A percentile compares a stretch with the other conserved stretches of the same genome.
Evolutionary conservation across 768 basidiomycete species (phyloP).

Genomic region (Leccinum pellstonianum): DNA sequence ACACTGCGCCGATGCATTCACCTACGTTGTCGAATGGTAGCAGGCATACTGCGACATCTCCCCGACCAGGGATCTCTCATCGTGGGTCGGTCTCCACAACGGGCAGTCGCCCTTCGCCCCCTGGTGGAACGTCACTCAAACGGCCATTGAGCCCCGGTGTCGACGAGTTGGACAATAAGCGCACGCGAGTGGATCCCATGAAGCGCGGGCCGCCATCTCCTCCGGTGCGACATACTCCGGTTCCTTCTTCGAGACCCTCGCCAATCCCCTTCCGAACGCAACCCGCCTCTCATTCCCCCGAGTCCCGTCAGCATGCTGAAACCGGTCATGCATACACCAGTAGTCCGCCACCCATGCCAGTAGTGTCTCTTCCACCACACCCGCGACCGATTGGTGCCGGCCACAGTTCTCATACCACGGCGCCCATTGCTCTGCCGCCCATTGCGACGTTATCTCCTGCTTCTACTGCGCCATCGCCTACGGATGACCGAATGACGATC

Average conservation of each 20-base stretch:
- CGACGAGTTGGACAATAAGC: slow-evolving; percentile 63
- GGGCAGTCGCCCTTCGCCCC: slow-evolving; percentile 52
- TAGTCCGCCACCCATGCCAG: slow-evolving; percentile 40
- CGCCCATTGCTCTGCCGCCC: slow-evolving; percentile 59
- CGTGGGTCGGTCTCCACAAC: slow-evolving; percentile 69
- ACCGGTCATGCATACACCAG: slow-evolving; percentile 35
- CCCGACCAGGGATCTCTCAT: slow-evolving; percentile 48
- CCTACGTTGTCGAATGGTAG: slow-evolving; percentile 60
- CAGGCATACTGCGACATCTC: slow-evolving; percentile 48
- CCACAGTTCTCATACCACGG: slow-evolving; percentile 39
- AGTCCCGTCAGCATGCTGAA: slow-evolving; percentile 49
- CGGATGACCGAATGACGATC: slow-evolving; percentile 36
- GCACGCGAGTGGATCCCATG: slow-evolving; percentile 54
- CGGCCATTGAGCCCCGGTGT: slow-evolving; percentile 66
- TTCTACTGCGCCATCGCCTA: slow-evolving; percentile 55
- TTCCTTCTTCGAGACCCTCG: slow-evolving; percentile 62
- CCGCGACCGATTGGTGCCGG: slow-evolving; percentile 67
- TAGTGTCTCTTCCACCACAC: slow-evolving; percentile 63
- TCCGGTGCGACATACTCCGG: slow-evolving; percentile 51
- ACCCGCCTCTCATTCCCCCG: slow-evolving; percentile 66
- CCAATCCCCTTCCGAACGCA: slow-evolving; percentile 75
- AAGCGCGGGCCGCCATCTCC: slow-evolving; percentile 56
- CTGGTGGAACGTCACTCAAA: slow-evolving; percentile 34
- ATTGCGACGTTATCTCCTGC: slow-evolving; percentile 68
- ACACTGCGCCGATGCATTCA: slow-evolving; percentile 40